Evolutionary conservation across 805 yeast species (phyloP).

Genomic region (Suhomyces sp.): DNA sequence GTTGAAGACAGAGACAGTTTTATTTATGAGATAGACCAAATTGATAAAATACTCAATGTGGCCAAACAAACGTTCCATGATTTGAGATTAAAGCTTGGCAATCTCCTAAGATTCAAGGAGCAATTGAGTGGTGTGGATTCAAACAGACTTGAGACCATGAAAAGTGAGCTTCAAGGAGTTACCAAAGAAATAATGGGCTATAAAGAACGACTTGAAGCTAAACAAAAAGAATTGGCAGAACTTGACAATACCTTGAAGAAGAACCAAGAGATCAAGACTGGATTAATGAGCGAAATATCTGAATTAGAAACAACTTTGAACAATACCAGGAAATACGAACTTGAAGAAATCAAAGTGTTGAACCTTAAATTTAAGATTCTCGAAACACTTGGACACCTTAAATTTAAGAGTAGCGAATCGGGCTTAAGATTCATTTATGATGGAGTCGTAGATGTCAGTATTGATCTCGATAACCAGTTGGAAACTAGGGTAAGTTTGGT

Average conservation of each 20-base stretch:
- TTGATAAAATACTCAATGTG: constrained; percentile 11
- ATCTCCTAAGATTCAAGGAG: constrained; percentile 9
- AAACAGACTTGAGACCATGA: constrained; percentile 12
- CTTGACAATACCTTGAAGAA: constrained; percentile 11
- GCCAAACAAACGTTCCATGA: constrained; percentile 7
- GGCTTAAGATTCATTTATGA: constrained; percentile 13
- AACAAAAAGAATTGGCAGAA: constrained; percentile 6
- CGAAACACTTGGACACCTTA: constrained; percentile 25
- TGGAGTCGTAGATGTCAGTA: constrained; percentile 7
- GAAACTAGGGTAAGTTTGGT: not conserved
- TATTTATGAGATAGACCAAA: constrained; percentile 9
- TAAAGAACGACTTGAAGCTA: constrained; percentile 9
- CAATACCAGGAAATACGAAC: constrained; percentile 16
- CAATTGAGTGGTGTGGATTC: constrained; percentile 10
- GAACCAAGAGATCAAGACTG: constrained; percentile 7
- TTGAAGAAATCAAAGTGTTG: constrained; percentile 19
- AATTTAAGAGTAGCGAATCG: constrained; percentile 12
- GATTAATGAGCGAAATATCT: constrained; percentile 10
- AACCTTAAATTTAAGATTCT: constrained; percentile 21
- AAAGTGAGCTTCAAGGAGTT: constrained; percentile 15
- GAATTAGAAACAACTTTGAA: constrained; percentile 9
- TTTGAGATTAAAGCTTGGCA: constrained; percentile 14
- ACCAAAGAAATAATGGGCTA: constrained; percentile 13
- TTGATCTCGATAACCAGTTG: not conserved
- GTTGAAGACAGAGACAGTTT: constrained; percentile 17